Conservation (phyloP, 1,139 yeast genomes). For the Kazachstania sp. region DNA sequence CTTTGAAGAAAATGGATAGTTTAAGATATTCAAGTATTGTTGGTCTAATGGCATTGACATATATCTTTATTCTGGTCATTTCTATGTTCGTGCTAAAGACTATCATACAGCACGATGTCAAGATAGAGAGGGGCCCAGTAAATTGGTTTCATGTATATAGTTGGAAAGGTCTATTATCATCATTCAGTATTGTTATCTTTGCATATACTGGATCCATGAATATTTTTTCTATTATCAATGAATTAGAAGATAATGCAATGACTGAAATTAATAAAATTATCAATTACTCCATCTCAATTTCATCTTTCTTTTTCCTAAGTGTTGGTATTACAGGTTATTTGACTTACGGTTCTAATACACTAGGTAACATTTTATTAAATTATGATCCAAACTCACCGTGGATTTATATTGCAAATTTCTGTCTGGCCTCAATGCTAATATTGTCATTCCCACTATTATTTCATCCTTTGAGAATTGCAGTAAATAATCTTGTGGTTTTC, state of each 20-base stretch:
- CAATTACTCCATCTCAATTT: conserved; percentile 45
- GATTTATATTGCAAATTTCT: conserved; percentile 52
- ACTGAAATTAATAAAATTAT: conserved; percentile 46
- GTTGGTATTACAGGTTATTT: conserved; percentile 83
- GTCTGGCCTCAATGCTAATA: conserved; percentile 74
- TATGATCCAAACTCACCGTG: conserved; percentile 37
- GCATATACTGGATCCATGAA: conserved; percentile 96
- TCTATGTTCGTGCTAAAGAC: conserved; percentile 46
- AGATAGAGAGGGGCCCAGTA: conserved; percentile 40
- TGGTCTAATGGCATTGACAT: conserved; percentile 76
- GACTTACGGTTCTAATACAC: conserved; percentile 70
- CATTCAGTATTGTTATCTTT: conserved; percentile 85
- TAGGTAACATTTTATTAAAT: conserved; percentile 74
- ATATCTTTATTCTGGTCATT: conserved; percentile 65
- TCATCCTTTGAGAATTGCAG: conserved; percentile 84
- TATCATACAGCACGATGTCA: conserved; percentile 28
- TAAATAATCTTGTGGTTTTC: conserved; percentile 66
- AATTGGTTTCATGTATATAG: conserved; percentile 48
- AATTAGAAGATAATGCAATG: conserved; percentile 52
- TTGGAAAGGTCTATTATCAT: conserved; percentile 54
- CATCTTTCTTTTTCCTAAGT: conserved; percentile 50
- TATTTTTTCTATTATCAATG: conserved; percentile 85
- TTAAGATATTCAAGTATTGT: conserved; percentile 77
- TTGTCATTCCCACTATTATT: conserved; percentile 87
- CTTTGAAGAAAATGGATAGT: conserved; percentile 66